These are phyloP conservation scores for Pythium rhizo-oryzae DNA, from an alignment of 352 stramenopile genomes.

Conservation along the genomic window DNA sequence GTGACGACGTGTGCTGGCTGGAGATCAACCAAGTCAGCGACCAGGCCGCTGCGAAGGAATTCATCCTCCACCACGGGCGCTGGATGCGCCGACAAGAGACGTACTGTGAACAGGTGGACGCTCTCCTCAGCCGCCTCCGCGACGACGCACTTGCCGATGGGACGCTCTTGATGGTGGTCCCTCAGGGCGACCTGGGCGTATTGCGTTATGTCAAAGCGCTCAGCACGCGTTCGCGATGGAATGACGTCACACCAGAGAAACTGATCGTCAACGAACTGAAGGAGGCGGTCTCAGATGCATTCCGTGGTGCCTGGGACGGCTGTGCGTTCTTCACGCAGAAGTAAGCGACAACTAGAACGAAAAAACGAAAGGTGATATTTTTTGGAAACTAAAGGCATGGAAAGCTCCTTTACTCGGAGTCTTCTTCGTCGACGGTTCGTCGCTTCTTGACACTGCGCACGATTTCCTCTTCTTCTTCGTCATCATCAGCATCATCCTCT, in stretches of 20 bases:
- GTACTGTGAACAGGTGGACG: slow-evolving; percentile 54
- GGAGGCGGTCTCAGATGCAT: slow-evolving; percentile 66
- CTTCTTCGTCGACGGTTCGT: slow-evolving; percentile 79
- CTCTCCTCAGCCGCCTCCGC: slow-evolving; percentile 46
- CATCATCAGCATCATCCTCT: slow-evolving; percentile 65
- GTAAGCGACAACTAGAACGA: slow-evolving; percentile 16
- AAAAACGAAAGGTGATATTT: slow-evolving; percentile 1
- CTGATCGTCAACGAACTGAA: slow-evolving; percentile 58
- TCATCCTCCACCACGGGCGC: slow-evolving; percentile 56
- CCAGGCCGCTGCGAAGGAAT: slow-evolving; percentile 46
- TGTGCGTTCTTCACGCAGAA: slow-evolving; percentile 80
- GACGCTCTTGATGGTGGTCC: slow-evolving; percentile 68
- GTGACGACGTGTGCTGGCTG: slow-evolving; percentile 70
- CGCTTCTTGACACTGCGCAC: slow-evolving; percentile 77
- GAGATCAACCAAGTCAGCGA: slow-evolving; percentile 63
- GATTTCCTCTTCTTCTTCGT: slow-evolving; percentile 80
- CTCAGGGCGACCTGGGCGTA: slow-evolving; percentile 72
- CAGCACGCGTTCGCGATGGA: slow-evolving; percentile 77
- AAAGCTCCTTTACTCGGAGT: slow-evolving; percentile 58
- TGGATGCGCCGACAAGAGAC: slow-evolving; percentile 69
- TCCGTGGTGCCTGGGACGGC: slow-evolving; percentile 69
- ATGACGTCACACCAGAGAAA: slow-evolving; percentile 50
- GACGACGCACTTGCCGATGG: slow-evolving; percentile 44
- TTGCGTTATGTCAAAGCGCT: slow-evolving; percentile 76
- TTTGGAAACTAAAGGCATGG: background rate